Conservation (phyloP, 2,329 filamentous ascomycete genomes). For the Curvularia lunata region DNA sequence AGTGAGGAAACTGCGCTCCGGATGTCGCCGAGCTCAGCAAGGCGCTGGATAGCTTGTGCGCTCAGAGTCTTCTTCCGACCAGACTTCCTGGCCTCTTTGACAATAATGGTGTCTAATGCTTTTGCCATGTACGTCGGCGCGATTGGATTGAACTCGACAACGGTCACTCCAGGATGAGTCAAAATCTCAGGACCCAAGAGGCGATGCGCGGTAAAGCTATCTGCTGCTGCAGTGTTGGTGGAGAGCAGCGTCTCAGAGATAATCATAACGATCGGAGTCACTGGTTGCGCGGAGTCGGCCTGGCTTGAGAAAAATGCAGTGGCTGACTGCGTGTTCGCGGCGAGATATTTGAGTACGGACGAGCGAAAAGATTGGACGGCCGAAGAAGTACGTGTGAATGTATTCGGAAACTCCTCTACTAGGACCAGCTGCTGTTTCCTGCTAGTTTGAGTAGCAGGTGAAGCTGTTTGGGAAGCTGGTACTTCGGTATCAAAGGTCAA, state of each 20-base stretch:
- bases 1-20: constrained; percentile 90
- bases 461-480: constrained; percentile 17
- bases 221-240: constrained; percentile 80
- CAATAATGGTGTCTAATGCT: constrained; percentile 79
- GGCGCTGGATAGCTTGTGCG: constrained; percentile 74
- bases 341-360: constrained; percentile 76
- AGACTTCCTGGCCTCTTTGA: constrained; percentile 83
- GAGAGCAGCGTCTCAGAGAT: constrained; percentile 90
- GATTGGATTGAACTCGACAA: constrained; percentile 92
- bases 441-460: constrained; percentile 19
- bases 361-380: constrained; percentile 66
- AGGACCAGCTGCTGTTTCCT: constrained; percentile 52
- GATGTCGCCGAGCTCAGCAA: constrained; percentile 89
- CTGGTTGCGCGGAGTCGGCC: constrained; percentile 25
- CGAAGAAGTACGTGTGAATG: constrained; percentile 54
- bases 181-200: constrained; percentile 86
- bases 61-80: constrained; percentile 78
- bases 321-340: constrained; percentile 67
- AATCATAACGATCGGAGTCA: constrained; percentile 78
- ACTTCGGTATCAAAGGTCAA: constrained; percentile 58
- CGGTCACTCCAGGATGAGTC: constrained; percentile 76
- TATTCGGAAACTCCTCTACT: constrained; percentile 60
- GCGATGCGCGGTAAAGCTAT: constrained; percentile 92
- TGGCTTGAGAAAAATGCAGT: constrained; percentile 50
- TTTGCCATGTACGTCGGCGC: constrained; percentile 85